These are phyloP conservation scores for Trametes polyzona DNA, from an alignment of 1,284 basidiomycete species.

Conservation along the genomic window DNA sequence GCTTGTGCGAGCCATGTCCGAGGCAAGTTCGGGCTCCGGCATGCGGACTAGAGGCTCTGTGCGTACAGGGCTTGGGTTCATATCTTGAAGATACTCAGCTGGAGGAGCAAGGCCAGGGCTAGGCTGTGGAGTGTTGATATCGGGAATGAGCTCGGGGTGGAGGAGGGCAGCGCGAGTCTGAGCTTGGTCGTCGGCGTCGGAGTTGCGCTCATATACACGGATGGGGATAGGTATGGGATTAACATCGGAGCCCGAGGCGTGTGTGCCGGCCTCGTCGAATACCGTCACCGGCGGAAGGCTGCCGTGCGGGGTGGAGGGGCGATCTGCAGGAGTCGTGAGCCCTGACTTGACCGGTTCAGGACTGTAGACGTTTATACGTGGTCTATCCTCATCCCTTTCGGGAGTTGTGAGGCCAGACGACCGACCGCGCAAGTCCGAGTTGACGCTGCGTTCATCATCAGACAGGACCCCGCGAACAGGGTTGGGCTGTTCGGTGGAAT, in stretches of 20 bases:
- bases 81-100: conserved; percentile 17
- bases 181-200: conserved; percentile 23
- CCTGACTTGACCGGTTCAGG: conserved; percentile 30
- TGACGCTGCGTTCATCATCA: conserved; percentile 22
- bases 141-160: conserved; percentile 28
- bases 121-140: conserved; percentile 26
- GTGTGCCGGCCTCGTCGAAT: conserved; percentile 19
- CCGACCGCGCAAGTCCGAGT: conserved; percentile 12
- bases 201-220: conserved; percentile 16
- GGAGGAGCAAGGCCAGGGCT: conserved; percentile 29
- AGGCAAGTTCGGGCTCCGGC: conserved; percentile 14
- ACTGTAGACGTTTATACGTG: conserved; percentile 24
- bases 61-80: conserved; percentile 5
- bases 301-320: conserved; percentile 12
- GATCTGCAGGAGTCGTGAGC: conserved; percentile 32
- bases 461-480: conserved; percentile 12
- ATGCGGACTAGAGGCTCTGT: conserved; percentile 9
- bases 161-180: conserved; percentile 26
- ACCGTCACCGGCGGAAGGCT: conserved; percentile 30
- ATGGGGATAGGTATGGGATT: conserved; percentile 31
- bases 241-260: conserved; percentile 22
- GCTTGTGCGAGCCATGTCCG: conserved; percentile 16
- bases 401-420: conserved; percentile 35
- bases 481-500: conserved; percentile 20
- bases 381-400: conserved; percentile 18